Base-by-base conservation (phyloP, 2,329 filamentous ascomycete genomes). In the Colletotrichum sp. region DNA sequence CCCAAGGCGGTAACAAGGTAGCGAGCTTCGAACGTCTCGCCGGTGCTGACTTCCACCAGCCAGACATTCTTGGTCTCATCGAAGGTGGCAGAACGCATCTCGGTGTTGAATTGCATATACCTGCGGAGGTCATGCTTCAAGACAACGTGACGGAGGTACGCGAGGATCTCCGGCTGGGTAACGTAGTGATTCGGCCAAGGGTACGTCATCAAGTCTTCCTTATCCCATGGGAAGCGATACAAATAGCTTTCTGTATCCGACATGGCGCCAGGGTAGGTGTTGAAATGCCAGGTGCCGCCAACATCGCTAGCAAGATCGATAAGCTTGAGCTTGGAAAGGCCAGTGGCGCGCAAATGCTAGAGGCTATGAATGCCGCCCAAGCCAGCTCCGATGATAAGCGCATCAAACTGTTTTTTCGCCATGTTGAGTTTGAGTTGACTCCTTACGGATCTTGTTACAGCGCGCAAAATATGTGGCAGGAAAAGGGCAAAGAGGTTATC, bases 211-310 rank as follows among this genome's bases (percentile, higher is more conserved):
- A 73, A 66, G 56, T 73, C 71, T n/a, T 73, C 66, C 65, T 62
- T 64, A 32, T 73, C 71, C 65, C 65, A 73, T 8, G 71, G 62
- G 24, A 55, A 73, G 6, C 71, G 56, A 60, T 73, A 73, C 21
- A 70, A 38, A 24, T 69, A 69, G 38, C 52, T 60, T 13, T 73
- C 32, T 6, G 52, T 56, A 28, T 56, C 52, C 6, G 21, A 24
- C 52, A 26, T 56, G 52, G 52, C 21, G 8, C 79, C 78, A 3
- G 77, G 79, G 28, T 80, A 79, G 15, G 75, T 55, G 48, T 79
- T 79, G 34, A 78, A 78, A 21, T 76, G 67, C 79, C 79, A 80
- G 13, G 77, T 77, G 24, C 80, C 81, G 2, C 78, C 78, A 15
- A 79, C 55, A 24, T 77, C 69, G 16, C 67, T 21, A 55, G 80